A percentile compares a stretch with the other conserved stretches of the same genome.
These are phyloP conservation scores for Pythium pyrilobum DNA, from an alignment of 352 stramenopile genomes.

Conservation along the genomic window DNA sequence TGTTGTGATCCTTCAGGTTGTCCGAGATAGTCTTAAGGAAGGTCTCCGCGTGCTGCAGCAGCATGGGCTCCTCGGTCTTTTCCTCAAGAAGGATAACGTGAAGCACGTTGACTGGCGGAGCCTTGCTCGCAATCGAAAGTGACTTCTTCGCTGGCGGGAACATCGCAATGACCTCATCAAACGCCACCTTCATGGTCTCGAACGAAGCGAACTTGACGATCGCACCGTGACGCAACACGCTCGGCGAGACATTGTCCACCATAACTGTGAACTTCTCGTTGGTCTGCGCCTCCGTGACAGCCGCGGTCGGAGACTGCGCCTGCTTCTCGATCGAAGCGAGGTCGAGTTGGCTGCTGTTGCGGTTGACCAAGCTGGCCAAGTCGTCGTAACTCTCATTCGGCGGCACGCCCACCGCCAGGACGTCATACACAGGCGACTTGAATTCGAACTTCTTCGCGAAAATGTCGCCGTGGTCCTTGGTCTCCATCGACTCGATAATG, in stretches of 20 bases:
- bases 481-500: slow-evolving; percentile 80
- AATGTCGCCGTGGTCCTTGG: slow-evolving; percentile 44
- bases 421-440: slow-evolving; percentile 76
- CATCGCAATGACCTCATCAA: slow-evolving; percentile 60
- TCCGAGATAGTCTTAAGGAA: slow-evolving; percentile 65
- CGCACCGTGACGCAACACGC: slow-evolving; percentile 68
- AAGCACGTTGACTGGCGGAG: slow-evolving; percentile 76
- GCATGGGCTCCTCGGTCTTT: slow-evolving; percentile 41
- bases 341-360: slow-evolving; percentile 48
- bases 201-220: slow-evolving; percentile 88
- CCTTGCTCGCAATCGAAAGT: slow-evolving; percentile 47
- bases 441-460: slow-evolving; percentile 88
- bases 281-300: background rate
- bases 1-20: slow-evolving; percentile 62
- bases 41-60: slow-evolving; percentile 48
- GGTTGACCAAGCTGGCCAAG: slow-evolving; percentile 53
- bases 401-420: slow-evolving; percentile 64
- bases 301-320: slow-evolving; percentile 19
- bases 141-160: slow-evolving; percentile 70
- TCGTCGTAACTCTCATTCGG: slow-evolving; percentile 83
- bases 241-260: slow-evolving; percentile 72
- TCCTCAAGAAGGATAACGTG: slow-evolving; percentile 79
- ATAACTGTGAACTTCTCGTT: slow-evolving; percentile 32
- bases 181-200: slow-evolving; percentile 64
- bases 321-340: slow-evolving; percentile 31